These are phyloP conservation scores for Penicillium sp. DNA, from an alignment of 2,329 filamentous ascomycete genomes.

Conservation along the genomic window DNA sequence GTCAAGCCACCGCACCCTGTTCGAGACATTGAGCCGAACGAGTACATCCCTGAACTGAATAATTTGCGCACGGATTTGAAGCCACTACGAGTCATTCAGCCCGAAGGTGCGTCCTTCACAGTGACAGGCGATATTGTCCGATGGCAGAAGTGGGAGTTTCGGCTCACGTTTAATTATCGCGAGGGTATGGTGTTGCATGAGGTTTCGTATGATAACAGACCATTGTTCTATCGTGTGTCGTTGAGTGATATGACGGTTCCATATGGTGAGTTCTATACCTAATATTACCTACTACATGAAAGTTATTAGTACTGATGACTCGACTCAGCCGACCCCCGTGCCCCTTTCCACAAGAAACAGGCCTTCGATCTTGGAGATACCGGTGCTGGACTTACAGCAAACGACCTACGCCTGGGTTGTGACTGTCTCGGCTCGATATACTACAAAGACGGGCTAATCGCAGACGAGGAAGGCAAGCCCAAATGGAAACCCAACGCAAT, in stretches of 20 bases:
- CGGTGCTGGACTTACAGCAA: slow-evolving; percentile 59
- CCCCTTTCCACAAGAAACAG: slow-evolving; percentile 63
- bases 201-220: slow-evolving; percentile 59
- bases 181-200: slow-evolving; percentile 67
- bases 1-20: not conserved
- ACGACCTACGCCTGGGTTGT: slow-evolving; percentile 64
- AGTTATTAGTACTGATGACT: slow-evolving; percentile 60
- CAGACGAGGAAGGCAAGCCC: slow-evolving; percentile 50
- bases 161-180: slow-evolving; percentile 63
- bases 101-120: slow-evolving; percentile 61
- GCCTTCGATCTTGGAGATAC: slow-evolving; percentile 67
- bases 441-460: slow-evolving; percentile 54
- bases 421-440: slow-evolving; percentile 65
- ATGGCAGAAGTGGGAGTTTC: slow-evolving; percentile 65
- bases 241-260: slow-evolving; percentile 59
- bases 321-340: slow-evolving; percentile 53
- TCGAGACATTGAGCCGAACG: not conserved
- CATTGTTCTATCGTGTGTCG: slow-evolving; percentile 61
- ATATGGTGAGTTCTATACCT: slow-evolving; percentile 36
- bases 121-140: slow-evolving; percentile 50
- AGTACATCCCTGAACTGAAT: not conserved
- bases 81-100: slow-evolving; percentile 66
- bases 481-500: slow-evolving; percentile 57
- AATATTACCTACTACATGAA: slow-evolving; percentile 46
- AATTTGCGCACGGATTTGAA: slow-evolving; percentile 52